Evolutionary conservation across 345 rosid genomes (phyloP), one percentile per base, ranked within the genome.

Genomic region (Lepidium sativum): DNA sequence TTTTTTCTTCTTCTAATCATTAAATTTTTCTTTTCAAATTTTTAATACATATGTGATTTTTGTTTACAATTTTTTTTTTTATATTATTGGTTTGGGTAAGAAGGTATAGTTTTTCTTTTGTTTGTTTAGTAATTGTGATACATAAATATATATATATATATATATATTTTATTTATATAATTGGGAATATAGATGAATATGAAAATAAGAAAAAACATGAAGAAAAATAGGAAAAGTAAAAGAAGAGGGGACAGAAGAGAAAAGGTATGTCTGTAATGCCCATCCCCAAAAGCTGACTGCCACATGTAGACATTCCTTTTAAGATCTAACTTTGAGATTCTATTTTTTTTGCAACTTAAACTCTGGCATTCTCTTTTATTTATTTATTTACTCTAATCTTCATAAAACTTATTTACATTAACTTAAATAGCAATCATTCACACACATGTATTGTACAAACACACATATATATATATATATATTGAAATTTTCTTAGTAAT

Each of bases 191-290:
- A 41, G 34, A 70, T 70, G 43, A 54, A 41, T 44, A 44, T 35
- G 49, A 54, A 54, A 62, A 43, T 54, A 33, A 29, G 59, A 59
- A 68, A 50, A 58, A 59, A 59, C 34, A 42, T 39, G 21, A 62
- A 70, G 60, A 61, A 35, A 63, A 54, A 70, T 47, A 70, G 14
- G 35, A 71, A 54, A 70, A 70, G 69, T 37, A 63, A 39, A 71
- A 71, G 69, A 47, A 4, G 16, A 55, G 75, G 75, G 64, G 69
- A 63, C 69, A 63, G 27, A 64, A 63, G 65, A 71, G 52, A 71
- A 71, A 71, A 63, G 65, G 69, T 54, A 39, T 71, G 75, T 71
- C 65, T 71, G 53, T 9, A 35, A 63, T 39, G 75, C 70, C 53
- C 70, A 71, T 71, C 59, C 39, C 70, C 65, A 63, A 38, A 48